phyloP scores from a whole-genome alignment of 164 flowering plant genomes.

The Stephania cephalantha region DNA sequence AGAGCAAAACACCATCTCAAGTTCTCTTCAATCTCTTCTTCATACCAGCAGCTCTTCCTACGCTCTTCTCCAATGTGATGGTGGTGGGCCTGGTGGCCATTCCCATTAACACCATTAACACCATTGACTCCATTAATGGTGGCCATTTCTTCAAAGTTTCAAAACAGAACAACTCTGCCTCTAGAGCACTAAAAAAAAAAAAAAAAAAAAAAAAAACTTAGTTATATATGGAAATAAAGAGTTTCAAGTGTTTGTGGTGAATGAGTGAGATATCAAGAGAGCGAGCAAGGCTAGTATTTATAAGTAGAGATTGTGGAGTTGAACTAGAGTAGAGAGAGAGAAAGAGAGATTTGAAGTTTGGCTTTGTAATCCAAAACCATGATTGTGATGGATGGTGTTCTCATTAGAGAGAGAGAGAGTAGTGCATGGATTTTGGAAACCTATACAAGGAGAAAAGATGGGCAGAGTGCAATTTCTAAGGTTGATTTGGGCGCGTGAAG shows the following conservation, averaged over 20 bases:
- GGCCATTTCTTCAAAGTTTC: constrained; percentile 32
- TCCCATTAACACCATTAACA: constrained; percentile 32
- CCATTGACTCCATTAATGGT: constrained; percentile 19
- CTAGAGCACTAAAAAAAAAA: neutral
- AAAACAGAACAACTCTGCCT: neutral
- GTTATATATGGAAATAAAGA: neutral
- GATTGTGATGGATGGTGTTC: constrained; percentile 12
- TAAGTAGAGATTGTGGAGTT: neutral
- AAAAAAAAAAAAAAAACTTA: neutral
- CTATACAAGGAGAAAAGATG: constrained; percentile 5
- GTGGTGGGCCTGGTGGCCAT: constrained; percentile 9
- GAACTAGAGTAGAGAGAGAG: constrained; percentile 29
- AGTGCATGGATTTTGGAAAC: constrained; percentile 45
- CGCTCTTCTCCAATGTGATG: constrained; percentile 24
- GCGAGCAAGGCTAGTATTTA: neutral
- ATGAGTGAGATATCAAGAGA: neutral
- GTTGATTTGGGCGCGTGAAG: constrained; percentile 52
- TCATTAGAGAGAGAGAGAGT: constrained; percentile 14
- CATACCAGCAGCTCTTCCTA: constrained; percentile 94
- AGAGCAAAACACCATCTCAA: constrained; percentile 86
- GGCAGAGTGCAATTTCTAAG: constrained; percentile 24
- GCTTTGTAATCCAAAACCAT: constrained; percentile 4
- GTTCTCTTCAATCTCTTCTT: constrained; percentile 84
- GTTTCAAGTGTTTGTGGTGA: constrained; percentile 1
- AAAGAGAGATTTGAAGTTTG: constrained; percentile 20